phyloP scores from a whole-genome alignment of 192 early-diverging fungal species.

The Gonapodya prolifera region DNA sequence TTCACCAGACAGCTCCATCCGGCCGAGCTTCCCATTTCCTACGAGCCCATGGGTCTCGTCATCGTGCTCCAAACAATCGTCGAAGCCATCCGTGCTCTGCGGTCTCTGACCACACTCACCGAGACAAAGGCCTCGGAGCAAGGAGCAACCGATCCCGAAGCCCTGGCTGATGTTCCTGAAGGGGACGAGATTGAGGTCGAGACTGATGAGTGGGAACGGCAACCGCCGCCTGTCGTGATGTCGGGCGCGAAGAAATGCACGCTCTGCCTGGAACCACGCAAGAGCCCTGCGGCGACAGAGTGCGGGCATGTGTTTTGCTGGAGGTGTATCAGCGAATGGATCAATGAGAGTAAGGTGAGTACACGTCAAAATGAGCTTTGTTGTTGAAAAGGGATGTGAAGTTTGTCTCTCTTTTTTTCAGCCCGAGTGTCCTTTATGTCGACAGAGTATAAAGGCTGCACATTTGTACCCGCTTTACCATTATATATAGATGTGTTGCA shows the following conservation, averaged over 20 bases:
- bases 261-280: conserved; percentile 68
- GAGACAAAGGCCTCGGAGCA: conserved; percentile 10
- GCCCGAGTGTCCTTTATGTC: conserved; percentile 87
- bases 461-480: conserved; percentile 67
- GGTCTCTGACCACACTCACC: background rate
- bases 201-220: background rate
- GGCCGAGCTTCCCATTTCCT: conserved; percentile 59
- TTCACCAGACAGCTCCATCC: conserved; percentile 61
- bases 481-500: conserved; percentile 20
- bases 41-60: conserved; percentile 75
- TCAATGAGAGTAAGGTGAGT: conserved; percentile 13
- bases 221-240: conserved; percentile 5
- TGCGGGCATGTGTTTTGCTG: conserved; percentile 97
- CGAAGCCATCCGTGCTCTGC: conserved; percentile 16
- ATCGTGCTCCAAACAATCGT: conserved; percentile 61
- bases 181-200: background rate
- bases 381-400: background rate
- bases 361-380: conserved; percentile 58
- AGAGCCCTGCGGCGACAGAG: conserved; percentile 64
- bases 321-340: conserved; percentile 88
- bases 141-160: conserved; percentile 11
- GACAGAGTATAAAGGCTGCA: conserved; percentile 60
- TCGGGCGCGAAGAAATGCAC: conserved; percentile 39
- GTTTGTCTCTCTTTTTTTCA: conserved; percentile 9
- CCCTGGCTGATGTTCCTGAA: background rate